Evolutionary conservation across 306 rosid species (phyloP), one percentile per base, ranked within the genome.

Genomic region (Quercus variabilis): DNA sequence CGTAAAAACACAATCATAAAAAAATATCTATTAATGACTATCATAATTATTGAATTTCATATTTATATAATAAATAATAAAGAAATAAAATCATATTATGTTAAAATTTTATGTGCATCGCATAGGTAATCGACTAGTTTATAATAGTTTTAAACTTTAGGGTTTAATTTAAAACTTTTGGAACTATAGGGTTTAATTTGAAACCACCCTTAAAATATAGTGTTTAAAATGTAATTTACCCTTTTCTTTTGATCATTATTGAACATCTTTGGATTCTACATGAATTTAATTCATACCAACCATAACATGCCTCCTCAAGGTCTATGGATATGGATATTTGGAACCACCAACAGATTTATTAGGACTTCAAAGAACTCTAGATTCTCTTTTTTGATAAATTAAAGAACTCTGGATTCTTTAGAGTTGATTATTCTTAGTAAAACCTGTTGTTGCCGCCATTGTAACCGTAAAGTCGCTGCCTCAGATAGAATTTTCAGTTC

Each of bases 381-480:
- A 15, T 64, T 30, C 41, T 64, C 23, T 64, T 30, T 31, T 33
- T 33, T 33, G 35, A 33, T 33, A 33, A 4, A 33, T 38, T 4
- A 17, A 28, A 3, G 41, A 64, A 64, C 46, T 28, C 19, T 28
- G 6, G 51, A 7, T 67, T 35, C 49, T 67, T 67, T 35, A 35
- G 15, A 19, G 52, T 67, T 67, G 25, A 67, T 33, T 67, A 18
- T 12, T 63, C 38, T 28, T 19, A 28, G 30, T 67, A 19, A 35
- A 18, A 93, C 99, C 98, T 96, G 99, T 77, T 82, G 87, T 60
- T 76, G 87, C 2, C 98, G 90, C 99, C 99, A 93, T 75, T 88
- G 88, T 78, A 84, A 89, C 18, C 97, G 87, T 74, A 90, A 85
- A 72, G 87, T 88, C 78, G 99, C 97, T 74, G 98, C 99, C 90